A percentile compares a stretch with the other conserved stretches of the same genome.
These are phyloP conservation scores for Carex arenaria DNA, from an alignment of 202 grass and related monocot species.

Conservation along the genomic window DNA sequence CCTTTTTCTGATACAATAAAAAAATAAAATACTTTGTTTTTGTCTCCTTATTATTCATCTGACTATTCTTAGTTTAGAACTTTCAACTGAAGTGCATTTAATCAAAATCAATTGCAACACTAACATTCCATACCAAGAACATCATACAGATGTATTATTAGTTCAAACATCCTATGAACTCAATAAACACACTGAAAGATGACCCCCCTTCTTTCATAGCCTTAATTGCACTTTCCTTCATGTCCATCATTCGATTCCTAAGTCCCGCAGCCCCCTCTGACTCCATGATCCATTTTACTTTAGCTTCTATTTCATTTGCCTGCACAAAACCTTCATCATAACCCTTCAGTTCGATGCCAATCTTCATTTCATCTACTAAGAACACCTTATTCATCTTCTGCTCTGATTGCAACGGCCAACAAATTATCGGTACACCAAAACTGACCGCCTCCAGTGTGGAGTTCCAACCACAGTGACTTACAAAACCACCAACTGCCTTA, in stretches of 20 bases:
- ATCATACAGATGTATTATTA: neutral
- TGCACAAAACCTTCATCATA: slow-evolving; percentile 33
- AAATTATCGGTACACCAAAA: slow-evolving; percentile 44
- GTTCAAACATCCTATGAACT: neutral
- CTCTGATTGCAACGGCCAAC: slow-evolving; percentile 56
- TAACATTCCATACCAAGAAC: neutral
- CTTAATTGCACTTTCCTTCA: slow-evolving; percentile 22
- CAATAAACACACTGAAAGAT: neutral
- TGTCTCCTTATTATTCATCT: neutral
- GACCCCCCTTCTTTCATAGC: slow-evolving; percentile 43
- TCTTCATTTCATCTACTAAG: slow-evolving; percentile 35
- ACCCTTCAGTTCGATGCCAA: slow-evolving; percentile 43
- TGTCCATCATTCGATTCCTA: neutral
- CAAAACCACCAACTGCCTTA: slow-evolving; percentile 33
- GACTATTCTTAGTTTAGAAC: too few species aligned
- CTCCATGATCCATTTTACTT: slow-evolving; percentile 50
- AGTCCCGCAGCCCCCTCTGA: slow-evolving; percentile 24
- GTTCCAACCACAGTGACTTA: slow-evolving; percentile 83
- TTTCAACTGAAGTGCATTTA: too few species aligned
- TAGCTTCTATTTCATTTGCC: slow-evolving; percentile 37
- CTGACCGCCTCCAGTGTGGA: slow-evolving; percentile 49
- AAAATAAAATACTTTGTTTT: neutral
- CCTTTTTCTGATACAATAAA: neutral
- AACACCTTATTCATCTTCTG: slow-evolving; percentile 70
- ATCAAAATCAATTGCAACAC: neutral